Percentiles rank a stretch among this genome's conserved stretches.
These are phyloP conservation scores for Eucalyptus regnans DNA, from an alignment of 345 rosid species.

Conservation along the genomic window DNA sequence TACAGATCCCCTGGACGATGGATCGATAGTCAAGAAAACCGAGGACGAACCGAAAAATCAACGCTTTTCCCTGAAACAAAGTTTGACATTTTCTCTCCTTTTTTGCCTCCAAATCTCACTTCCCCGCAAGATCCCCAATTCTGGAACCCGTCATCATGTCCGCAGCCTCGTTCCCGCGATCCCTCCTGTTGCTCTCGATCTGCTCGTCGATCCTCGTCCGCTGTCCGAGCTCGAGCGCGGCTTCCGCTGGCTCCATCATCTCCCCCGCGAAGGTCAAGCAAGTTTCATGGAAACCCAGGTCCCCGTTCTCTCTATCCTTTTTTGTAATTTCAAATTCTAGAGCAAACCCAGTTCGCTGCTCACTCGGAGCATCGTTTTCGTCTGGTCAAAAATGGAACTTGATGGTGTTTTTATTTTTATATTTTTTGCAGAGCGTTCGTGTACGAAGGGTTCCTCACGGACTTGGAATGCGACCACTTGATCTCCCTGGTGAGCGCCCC, in stretches of 20 bases:
- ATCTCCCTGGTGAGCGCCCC: constrained; percentile 61
- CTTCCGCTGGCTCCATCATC: constrained; percentile 51
- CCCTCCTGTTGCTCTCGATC: constrained; percentile 14
- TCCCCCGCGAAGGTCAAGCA: constrained; percentile 85
- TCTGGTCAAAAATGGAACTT: background rate
- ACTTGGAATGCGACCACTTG: constrained; percentile 91
- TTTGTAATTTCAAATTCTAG: background rate
- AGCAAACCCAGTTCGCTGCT: background rate
- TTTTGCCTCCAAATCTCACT: background rate
- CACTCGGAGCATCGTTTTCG: background rate
- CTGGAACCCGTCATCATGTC: background rate
- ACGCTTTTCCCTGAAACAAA: background rate
- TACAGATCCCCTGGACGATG: background rate
- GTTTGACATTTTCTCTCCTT: background rate
- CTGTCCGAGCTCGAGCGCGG: constrained; percentile 25
- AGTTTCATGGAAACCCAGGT: constrained; percentile 85
- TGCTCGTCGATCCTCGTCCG: constrained; percentile 17
- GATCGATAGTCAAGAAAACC: background rate
- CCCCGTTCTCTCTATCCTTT: background rate
- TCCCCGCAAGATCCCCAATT: background rate
- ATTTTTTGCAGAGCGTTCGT: constrained; percentile 56
- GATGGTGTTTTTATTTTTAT: background rate
- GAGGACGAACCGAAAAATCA: background rate
- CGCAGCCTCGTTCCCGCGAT: background rate
- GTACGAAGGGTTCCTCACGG: constrained; percentile 83